Evolutionary conservation across 345 rosid genomes (phyloP), one percentile per base, ranked within the genome.

Genomic region (Rhodamnia rubescens): DNA sequence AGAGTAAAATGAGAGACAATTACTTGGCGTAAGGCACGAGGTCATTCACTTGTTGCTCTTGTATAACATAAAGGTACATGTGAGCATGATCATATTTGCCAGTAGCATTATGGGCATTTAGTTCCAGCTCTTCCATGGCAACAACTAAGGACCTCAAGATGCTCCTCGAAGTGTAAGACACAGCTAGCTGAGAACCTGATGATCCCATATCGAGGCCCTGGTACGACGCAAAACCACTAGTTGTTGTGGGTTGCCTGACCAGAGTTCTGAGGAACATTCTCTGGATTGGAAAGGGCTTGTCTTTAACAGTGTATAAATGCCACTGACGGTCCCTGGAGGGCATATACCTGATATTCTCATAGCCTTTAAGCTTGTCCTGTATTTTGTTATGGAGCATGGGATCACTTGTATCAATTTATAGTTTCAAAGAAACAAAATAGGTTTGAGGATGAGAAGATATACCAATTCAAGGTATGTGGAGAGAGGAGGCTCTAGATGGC

Each of bases 111-210:
- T 98, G 99, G 84, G 92, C 90, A 88, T 96, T 94, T 84, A 98
- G 95, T 89, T 98, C 99, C 90, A 98, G 91, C 89, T 98, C 99
- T 90, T 98, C 99, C 99, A 98, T 94, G 83, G 99, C 99, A 89
- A 91, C 90, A 90, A 94, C 91, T 89, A 98, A 90, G 57, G 98
- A 95, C 91, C 97, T 94, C 91, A 94, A 90, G 87, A 98, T 91
- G 90, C 98, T 93, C 89, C 93, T 92, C 29, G 98, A 93, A 15
- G 98, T 95, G 90, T 92, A 95, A 27, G 98, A 93, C 89, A 92
- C 87, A 58, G 93, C 88, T 83, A 86, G 85, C 8, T 91, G 93
- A 36, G 90, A 88, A 85, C 84, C 87, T 83, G 88, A 89, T 81
- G 89, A 87, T 87, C 90, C 93, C 59, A 84, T 82, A 86, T 90